phyloP scores from a whole-genome alignment of 352 stramenopile genomes.

The Albugo laibachii region DNA sequence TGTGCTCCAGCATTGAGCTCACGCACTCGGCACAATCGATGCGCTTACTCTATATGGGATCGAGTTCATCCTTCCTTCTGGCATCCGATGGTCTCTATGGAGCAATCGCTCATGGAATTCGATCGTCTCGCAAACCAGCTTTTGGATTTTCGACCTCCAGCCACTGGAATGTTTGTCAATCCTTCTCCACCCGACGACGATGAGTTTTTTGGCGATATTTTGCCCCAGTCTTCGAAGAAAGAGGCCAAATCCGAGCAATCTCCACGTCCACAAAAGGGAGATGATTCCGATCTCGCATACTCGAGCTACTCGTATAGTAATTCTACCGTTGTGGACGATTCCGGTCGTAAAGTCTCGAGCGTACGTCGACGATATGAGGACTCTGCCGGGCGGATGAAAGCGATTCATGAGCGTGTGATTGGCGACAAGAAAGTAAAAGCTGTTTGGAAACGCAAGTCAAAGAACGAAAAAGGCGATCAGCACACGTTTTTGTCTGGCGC shows the following conservation, averaged over 20 bases:
- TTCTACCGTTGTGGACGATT: slow-evolving; percentile 39
- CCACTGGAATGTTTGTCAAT: slow-evolving; percentile 1
- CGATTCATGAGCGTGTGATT: slow-evolving; percentile 40
- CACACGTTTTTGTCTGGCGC: slow-evolving; percentile 18
- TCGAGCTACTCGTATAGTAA: slow-evolving; percentile 41
- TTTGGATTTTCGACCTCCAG: slow-evolving; percentile 3
- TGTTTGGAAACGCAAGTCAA: slow-evolving; percentile 22
- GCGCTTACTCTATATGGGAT: slow-evolving; percentile 13
- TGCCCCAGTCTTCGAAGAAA: slow-evolving; percentile 10
- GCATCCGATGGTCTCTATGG: slow-evolving; percentile 25
- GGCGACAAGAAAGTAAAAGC: slow-evolving; percentile 37
- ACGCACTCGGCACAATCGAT: not conserved
- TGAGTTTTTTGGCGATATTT: slow-evolving; percentile 30
- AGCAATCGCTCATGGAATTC: slow-evolving; percentile 50
- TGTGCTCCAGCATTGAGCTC: not conserved
- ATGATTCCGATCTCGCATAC: slow-evolving; percentile 12
- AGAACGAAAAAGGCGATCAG: slow-evolving; percentile 34
- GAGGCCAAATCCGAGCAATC: slow-evolving; percentile 6
- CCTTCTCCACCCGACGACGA: slow-evolving; percentile 14
- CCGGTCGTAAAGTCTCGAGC: slow-evolving; percentile 33
- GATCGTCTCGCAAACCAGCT: slow-evolving; percentile 16
- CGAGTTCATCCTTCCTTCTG: slow-evolving; percentile 22
- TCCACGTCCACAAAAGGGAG: slow-evolving; percentile 7
- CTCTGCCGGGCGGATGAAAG: slow-evolving; percentile 45
- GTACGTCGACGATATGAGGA: slow-evolving; percentile 59